Conservation (phyloP, 768 basidiomycete genomes). For the Agrocybe pediades region DNA sequence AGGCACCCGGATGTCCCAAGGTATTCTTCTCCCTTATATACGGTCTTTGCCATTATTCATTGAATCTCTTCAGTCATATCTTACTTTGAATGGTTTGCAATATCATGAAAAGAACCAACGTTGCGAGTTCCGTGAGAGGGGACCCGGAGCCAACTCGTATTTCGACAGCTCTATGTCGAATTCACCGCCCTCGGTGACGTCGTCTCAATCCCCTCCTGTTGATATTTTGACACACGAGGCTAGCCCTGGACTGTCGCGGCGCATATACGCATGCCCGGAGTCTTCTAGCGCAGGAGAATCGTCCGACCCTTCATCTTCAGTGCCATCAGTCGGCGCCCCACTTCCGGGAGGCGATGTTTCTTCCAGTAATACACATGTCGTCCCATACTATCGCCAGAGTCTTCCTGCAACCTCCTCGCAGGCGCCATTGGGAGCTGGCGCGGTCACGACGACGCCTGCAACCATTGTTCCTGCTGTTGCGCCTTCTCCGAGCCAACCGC, state of each 20-base stretch:
- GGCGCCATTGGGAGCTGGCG: neutral
- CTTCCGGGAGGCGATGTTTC: neutral
- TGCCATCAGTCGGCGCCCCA: neutral
- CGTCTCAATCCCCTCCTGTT: neutral
- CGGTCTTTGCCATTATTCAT: too few species aligned
- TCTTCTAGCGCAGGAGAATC: neutral
- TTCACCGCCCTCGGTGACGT: neutral
- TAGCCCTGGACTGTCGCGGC: neutral
- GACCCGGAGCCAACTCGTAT: conserved; percentile 1
- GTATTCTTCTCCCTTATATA: neutral
- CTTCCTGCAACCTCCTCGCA: neutral
- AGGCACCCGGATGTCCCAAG: neutral
- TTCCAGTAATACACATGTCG: neutral
- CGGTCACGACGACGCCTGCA: neutral
- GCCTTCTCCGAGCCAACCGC: neutral
- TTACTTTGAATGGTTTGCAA: conserved; percentile 68
- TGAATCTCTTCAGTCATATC: conserved; percentile 44
- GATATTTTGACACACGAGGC: neutral
- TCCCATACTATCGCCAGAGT: neutral
- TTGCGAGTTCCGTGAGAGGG: conserved; percentile 48
- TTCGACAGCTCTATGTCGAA: neutral
- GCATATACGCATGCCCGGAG: neutral
- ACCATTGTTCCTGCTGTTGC: neutral
- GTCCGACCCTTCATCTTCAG: too few species aligned
- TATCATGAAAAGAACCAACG: conserved; percentile 71